phyloP scores from a whole-genome alignment of 768 basidiomycete genomes.

The Russula earlei region DNA sequence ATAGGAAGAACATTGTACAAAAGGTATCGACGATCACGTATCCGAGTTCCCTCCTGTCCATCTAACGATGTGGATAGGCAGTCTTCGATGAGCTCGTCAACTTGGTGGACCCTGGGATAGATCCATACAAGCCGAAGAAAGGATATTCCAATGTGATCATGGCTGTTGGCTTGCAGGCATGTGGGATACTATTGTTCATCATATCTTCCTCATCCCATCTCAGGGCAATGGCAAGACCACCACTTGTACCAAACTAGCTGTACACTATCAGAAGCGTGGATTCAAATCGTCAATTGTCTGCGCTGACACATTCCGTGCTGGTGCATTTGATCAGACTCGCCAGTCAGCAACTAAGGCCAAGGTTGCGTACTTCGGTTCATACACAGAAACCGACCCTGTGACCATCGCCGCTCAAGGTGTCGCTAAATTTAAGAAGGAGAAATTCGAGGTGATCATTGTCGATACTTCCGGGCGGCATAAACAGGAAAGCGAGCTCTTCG shows the following conservation, averaged over 20 bases:
- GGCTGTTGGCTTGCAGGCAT: constrained; percentile 92
- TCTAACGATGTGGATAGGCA: constrained; percentile 40
- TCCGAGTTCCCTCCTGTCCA: neutral
- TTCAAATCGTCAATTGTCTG: constrained; percentile 97
- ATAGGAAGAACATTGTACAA: constrained; percentile 82
- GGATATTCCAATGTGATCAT: constrained; percentile 91
- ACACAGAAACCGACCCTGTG: constrained; percentile 98
- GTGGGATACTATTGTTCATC: constrained; percentile 19
- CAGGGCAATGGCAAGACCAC: constrained; percentile 99
- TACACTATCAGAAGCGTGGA: constrained; percentile 93
- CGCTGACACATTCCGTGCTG: constrained; percentile 98
- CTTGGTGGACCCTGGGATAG: constrained; percentile 90
- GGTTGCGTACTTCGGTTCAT: constrained; percentile 97
- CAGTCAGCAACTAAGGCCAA: constrained; percentile 99
- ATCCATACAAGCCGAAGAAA: constrained; percentile 94
- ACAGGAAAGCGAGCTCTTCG: constrained; percentile 92
- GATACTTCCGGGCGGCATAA: constrained; percentile 97
- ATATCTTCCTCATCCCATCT: constrained; percentile 2
- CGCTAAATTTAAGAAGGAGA: constrained; percentile 93
- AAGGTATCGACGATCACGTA: constrained; percentile 44
- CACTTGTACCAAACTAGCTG: constrained; percentile 97
- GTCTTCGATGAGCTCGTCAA: constrained; percentile 95
- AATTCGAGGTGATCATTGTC: constrained; percentile 97
- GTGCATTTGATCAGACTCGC: constrained; percentile 97
- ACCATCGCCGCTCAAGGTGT: constrained; percentile 92